Base-by-base conservation (phyloP, 192 early-diverging fungal genomes). In the Podila verticillata region DNA sequence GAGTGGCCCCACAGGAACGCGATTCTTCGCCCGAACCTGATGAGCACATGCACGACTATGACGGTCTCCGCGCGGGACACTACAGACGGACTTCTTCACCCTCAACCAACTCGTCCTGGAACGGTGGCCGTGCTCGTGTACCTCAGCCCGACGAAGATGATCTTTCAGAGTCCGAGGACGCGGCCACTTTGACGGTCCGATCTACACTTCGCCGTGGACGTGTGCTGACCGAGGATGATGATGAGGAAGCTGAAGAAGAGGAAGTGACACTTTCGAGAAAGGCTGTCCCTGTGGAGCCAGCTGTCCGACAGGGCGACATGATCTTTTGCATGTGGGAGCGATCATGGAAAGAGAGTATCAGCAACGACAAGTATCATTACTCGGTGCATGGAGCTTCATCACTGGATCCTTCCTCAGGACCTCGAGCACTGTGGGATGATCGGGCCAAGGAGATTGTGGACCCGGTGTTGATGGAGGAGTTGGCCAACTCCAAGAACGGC, bases 401-500 rank as follows among this genome's bases (percentile, higher is more conserved):
- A 24, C 65, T 44, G 39, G 10, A 4, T 3, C 39, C 12, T 44
- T 13, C 39, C 12, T 13, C 4, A 12, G 15, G 39, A 15, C 39
- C 39, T 4, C 39, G 39, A 15, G 39, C 39, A 15, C 13, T 72
- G 6, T 80, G 77, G 77, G 70, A 80, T 10, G 26, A 72, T 4
- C 77, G 77, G 12, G 77, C 65, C 22, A 15, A 54, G 1, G 44
- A 36, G 15, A 54, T 80, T 30, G 39, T 60, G 8, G 77, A 80
- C 22, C 77, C 77, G 3, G 70, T 35, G 1, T 24, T 80, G 54
- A 30, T 57, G 36, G 77, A 67, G 20, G 77, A 80, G 48, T 8
- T 68, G 6, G 9, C 61, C 7, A 31, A 22, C 2, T 48, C 29
- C 15, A 68, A 68, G 87, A 44, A 87, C 91, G 29, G 77, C 85